Percentiles rank a stretch among this genome's conserved stretches.
phyloP scores from a whole-genome alignment of 2,329 filamentous ascomycete genomes.

The Fusarium azukiicola region DNA sequence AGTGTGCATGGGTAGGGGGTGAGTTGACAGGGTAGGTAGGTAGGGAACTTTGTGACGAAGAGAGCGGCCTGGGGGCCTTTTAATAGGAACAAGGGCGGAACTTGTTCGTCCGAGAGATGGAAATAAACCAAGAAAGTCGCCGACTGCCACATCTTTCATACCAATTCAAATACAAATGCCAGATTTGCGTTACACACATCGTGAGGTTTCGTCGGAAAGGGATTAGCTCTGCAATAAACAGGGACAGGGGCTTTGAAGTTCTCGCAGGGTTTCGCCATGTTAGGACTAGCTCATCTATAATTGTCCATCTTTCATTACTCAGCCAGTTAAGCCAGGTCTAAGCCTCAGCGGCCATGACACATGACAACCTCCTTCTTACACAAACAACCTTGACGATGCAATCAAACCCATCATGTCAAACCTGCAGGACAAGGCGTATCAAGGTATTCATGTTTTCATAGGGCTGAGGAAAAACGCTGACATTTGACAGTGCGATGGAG shows the following conservation, averaged over 20 bases:
- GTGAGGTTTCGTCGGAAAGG: constrained; percentile 9
- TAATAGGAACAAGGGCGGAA: not conserved
- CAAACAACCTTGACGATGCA: not conserved
- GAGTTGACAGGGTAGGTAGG: not conserved
- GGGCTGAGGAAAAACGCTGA: not conserved
- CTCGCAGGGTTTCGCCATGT: constrained; percentile 15
- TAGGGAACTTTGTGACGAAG: not conserved
- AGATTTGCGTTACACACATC: not conserved
- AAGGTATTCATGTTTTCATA: not conserved
- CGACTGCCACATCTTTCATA: not conserved
- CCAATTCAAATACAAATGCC: not conserved
- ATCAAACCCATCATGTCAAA: constrained; percentile 3
- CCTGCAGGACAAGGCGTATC: not conserved
- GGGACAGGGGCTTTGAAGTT: not conserved
- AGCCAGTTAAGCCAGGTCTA: not conserved
- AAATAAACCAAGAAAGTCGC: not conserved
- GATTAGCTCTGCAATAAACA: not conserved
- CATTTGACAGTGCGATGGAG: not conserved
- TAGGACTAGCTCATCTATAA: not conserved
- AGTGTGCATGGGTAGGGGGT: not conserved
- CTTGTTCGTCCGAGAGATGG: not conserved
- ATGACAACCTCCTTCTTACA: not conserved
- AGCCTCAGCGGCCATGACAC: not conserved
- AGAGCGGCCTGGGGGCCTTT: not conserved
- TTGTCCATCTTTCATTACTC: not conserved